Evolutionary conservation across 208 protist genomes (phyloP).

Genomic region (Trypanosoma platydactyli): DNA sequence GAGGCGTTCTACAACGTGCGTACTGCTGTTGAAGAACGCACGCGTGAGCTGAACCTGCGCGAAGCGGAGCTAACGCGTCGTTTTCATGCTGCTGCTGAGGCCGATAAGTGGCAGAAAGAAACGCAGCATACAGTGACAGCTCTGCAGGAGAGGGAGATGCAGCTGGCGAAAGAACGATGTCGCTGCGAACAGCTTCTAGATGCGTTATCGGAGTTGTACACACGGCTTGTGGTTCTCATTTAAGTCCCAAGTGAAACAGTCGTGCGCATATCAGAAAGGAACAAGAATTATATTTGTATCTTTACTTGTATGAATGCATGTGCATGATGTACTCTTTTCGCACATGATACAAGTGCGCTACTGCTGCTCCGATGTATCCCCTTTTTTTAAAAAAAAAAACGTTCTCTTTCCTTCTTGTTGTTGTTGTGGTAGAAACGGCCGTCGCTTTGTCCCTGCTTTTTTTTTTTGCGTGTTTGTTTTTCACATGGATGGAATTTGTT

Average conservation of each 20-base stretch:
- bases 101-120: not conserved
- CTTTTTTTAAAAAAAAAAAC: no score
- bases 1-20: not conserved
- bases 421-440: not conserved
- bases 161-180: not conserved
- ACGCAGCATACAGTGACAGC: not conserved
- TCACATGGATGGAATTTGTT: conserved; percentile 33
- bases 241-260: not conserved
- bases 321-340: not conserved
- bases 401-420: conserved; percentile 20
- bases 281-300: not conserved
- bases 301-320: not conserved
- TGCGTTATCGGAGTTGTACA: conserved; percentile 4
- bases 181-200: conserved; percentile 4
- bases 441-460: conserved; percentile 3
- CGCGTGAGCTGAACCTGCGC: conserved; percentile 11
- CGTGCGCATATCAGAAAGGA: no score
- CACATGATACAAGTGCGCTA: no score
- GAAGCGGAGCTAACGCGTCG: conserved; percentile 17
- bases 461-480: not conserved
- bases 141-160: conserved; percentile 1
- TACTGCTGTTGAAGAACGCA: conserved; percentile 12
- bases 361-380: not conserved
- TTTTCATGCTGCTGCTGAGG: not conserved
- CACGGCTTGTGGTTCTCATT: conserved; percentile 1